phyloP scores from a whole-genome alignment of 2,329 filamentous ascomycete species.

The Sporothrix luriei region DNA sequence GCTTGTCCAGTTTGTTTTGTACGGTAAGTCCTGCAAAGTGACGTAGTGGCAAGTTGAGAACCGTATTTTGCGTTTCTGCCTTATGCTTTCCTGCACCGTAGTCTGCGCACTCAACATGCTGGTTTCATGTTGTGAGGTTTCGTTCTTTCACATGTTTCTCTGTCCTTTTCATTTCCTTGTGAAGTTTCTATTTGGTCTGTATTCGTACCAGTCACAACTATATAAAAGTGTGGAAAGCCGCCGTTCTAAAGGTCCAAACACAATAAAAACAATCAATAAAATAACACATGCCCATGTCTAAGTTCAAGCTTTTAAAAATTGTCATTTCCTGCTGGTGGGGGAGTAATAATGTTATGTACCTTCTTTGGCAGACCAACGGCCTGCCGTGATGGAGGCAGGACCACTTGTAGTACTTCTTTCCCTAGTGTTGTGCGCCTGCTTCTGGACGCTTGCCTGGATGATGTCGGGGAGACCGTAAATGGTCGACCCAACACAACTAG shows the following conservation, averaged over 20 bases:
- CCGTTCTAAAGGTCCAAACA: background rate
- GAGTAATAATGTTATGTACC: background rate
- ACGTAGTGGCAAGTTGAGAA: background rate
- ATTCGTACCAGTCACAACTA: background rate
- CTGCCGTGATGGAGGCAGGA: background rate
- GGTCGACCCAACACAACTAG: background rate
- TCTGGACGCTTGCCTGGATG: background rate
- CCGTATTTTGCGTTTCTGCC: background rate
- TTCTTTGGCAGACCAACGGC: background rate
- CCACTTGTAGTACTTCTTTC: background rate
- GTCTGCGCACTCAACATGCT: background rate
- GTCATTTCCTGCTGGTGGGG: background rate
- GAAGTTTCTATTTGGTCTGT: background rate
- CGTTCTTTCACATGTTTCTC: background rate
- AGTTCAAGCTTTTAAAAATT: background rate
- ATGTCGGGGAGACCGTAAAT: background rate
- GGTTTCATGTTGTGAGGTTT: background rate
- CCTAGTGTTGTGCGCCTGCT: background rate
- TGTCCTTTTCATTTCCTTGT: background rate
- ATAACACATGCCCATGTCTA: background rate
- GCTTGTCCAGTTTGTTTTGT: background rate
- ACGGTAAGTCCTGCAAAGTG: background rate
- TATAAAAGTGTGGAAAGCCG: background rate
- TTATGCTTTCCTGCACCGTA: background rate
- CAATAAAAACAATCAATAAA: background rate